These are phyloP conservation scores for Stipa capillata DNA, from an alignment of 176 grass and related monocot species.

Conservation along the genomic window DNA sequence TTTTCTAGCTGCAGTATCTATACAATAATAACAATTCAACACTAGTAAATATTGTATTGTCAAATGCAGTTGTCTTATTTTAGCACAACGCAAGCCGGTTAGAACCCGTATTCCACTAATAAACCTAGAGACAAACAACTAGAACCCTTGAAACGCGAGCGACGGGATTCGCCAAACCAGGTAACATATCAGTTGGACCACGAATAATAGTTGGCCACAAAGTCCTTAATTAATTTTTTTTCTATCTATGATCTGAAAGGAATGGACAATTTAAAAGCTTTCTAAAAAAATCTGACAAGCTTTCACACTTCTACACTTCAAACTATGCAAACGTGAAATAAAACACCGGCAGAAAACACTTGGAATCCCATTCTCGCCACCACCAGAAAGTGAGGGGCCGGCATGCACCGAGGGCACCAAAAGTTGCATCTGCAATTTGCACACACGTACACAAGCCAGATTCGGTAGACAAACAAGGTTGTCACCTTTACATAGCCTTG, in stretches of 20 bases:
- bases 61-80: not conserved
- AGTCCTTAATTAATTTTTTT: not conserved
- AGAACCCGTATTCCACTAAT: not conserved
- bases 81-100: not conserved
- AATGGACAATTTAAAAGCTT: too few relatives aligned
- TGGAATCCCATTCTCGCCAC: slow-evolving; percentile 4
- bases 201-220: not conserved
- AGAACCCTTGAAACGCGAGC: not conserved
- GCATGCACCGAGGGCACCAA: not conserved
- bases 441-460: not conserved
- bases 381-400: not conserved
- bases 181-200: not conserved
- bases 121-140: not conserved
- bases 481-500: slow-evolving; percentile 13
- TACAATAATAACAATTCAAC: not conserved
- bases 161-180: not conserved
- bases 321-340: not conserved
- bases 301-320: not conserved
- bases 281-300: too few relatives aligned
- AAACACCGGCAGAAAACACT: not conserved
- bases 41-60: not conserved
- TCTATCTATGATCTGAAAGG: not conserved
- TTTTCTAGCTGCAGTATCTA: not conserved
- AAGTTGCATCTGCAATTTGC: slow-evolving; percentile 5
- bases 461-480: not conserved